A percentile compares a stretch with the other conserved stretches of the same genome.
Conservation (phyloP, 2,329 filamentous ascomycete species). For the Aspergillus clavatus region DNA sequence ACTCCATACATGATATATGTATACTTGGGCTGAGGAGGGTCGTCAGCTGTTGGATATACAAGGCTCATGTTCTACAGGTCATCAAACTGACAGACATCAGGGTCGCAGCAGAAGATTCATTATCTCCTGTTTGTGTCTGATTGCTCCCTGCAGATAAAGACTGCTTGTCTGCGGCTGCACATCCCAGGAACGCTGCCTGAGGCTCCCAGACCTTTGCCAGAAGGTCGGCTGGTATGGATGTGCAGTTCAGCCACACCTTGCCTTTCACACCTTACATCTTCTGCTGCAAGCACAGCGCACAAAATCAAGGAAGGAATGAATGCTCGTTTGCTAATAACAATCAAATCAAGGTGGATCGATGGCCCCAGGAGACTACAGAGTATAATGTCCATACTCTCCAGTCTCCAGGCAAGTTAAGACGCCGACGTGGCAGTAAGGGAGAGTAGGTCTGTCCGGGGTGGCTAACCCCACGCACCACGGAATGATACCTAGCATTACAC, state of each 20-base stretch:
- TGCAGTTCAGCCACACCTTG: no score
- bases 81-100: not conserved
- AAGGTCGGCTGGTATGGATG: not conserved
- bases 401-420: no score
- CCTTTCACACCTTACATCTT: not conserved
- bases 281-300: not conserved
- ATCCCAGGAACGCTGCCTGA: not conserved
- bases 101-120: not conserved
- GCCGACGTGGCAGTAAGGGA: not conserved
- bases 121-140: not conserved
- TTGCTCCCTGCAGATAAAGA: not conserved
- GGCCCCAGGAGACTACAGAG: no score
- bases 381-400: no score
- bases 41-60: no score
- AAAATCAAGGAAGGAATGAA: not conserved
- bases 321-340: no score
- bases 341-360: no score
- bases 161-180: not conserved
- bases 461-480: not conserved
- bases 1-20: constrained; percentile 1
- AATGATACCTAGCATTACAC: not conserved
- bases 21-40: not conserved
- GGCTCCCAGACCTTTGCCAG: no score
- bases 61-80: not conserved
- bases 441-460: not conserved